These are phyloP conservation scores for Nyssa sinensis DNA, from an alignment of 148 eudicot species.

Conservation along the genomic window DNA sequence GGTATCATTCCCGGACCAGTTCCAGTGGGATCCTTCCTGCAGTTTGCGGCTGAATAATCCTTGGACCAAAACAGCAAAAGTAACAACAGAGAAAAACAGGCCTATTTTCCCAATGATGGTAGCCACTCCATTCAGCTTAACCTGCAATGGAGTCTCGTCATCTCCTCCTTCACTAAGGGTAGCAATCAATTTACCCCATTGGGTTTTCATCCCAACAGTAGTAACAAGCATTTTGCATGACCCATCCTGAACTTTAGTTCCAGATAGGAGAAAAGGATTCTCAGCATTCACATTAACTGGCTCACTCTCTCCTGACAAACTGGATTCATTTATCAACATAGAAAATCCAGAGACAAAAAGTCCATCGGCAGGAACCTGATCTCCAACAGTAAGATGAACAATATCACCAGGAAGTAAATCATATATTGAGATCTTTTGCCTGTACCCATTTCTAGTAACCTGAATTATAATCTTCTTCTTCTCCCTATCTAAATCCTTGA, in stretches of 20 bases:
- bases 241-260: conserved; percentile 89
- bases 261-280: conserved; percentile 75
- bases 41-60: conserved; percentile 55
- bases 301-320: conserved; percentile 88
- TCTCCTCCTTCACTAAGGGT: conserved; percentile 87
- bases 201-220: conserved; percentile 91
- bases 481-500: conserved; percentile 78
- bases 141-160: conserved; percentile 89
- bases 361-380: conserved; percentile 89
- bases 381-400: conserved; percentile 80
- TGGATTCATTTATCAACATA: conserved; percentile 69
- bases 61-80: conserved; percentile 75
- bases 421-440: conserved; percentile 75
- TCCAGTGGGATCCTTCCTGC: conserved; percentile 52
- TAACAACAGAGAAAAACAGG: conserved; percentile 70
- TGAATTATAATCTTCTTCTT: conserved; percentile 78
- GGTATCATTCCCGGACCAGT: conserved; percentile 70
- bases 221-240: conserved; percentile 80
- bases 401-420: conserved; percentile 75
- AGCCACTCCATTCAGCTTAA: conserved; percentile 84
- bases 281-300: conserved; percentile 49
- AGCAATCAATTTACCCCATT: conserved; percentile 90
- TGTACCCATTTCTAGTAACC: conserved; percentile 68
- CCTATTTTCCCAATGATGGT: conserved; percentile 87
- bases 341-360: conserved; percentile 74